Evolutionary conservation across 2,329 filamentous ascomycete species (phyloP), one percentile per base, ranked within the genome.

Genomic region (Epicoccum nigrum): DNA sequence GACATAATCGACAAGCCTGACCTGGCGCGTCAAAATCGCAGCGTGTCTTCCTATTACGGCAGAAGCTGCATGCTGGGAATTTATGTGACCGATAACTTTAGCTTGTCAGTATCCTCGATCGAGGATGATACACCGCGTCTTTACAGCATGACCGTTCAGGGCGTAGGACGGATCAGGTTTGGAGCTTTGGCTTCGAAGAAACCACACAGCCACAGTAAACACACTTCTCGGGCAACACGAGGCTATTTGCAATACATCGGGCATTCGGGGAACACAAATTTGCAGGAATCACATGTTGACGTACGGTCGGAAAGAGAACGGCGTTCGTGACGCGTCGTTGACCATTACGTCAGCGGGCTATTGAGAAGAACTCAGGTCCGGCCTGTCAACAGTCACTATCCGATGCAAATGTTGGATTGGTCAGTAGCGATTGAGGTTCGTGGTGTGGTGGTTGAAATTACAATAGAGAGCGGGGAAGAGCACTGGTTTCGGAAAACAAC

Each of bases 1-100:
- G 58, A 44, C 58, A 62, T 28, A 56, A 55, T 15, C 53, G 48
- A 30, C 58, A 63, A 19, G 58, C 15, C 44, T 55, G 40, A 13
- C 49, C 51, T 9, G 54, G 44, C 13, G 53, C n/a, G 16, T 62
- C 58, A 16, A 62, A 51, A 11, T 59, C 52, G 20, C 59, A 62
- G 25, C 59, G 49, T 7, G 51, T 45, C 47, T 56, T 62, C 8
- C 59, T 45, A 17, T 48, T 45, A 7, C 59, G 56, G 27, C 59
- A 62, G 20, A 45, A 41, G 19, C 47, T 41, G 40, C 59, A 59
- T 12, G 59, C 56, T 4, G 59, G 52, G 9, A 55, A 44, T 20
- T 47, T 56, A 19, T 59, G 58, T 7, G 50, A 53, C 8, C 50
- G 50, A 20, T 53, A 53, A 15, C 50, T 48, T 27, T 7, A 6